A percentile compares a stretch with the other conserved stretches of the same genome.
These are phyloP conservation scores for Fusarium incarnatum DNA, from an alignment of 2,329 filamentous ascomycete species.

Conservation along the genomic window DNA sequence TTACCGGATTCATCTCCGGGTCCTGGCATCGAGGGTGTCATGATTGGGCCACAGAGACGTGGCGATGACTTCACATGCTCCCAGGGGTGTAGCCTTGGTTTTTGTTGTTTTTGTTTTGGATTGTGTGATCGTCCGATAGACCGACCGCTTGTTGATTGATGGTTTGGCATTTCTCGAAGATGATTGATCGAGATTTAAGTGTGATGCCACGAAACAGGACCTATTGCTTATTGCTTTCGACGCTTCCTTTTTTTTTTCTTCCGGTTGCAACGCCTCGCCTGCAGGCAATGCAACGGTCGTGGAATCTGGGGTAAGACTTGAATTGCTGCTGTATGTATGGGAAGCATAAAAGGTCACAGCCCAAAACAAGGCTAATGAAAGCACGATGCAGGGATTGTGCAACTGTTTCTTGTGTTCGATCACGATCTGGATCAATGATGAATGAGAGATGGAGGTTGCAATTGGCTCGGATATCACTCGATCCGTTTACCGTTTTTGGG, in stretches of 20 bases:
- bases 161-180: not conserved
- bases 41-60: conserved; percentile 42
- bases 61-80: conserved; percentile 46
- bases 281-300: conserved; percentile 16
- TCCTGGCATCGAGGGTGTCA: conserved; percentile 17
- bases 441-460: conserved; percentile 14
- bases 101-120: conserved; percentile 20
- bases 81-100: conserved; percentile 21
- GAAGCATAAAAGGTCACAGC: not conserved
- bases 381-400: conserved; percentile 34
- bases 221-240: not conserved
- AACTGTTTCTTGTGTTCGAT: conserved; percentile 19
- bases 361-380: conserved; percentile 21
- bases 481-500: conserved; percentile 15
- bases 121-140: conserved; percentile 15
- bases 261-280: not conserved
- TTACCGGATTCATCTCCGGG: conserved; percentile 40
- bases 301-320: conserved; percentile 37
- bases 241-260: not conserved
- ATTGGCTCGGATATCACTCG: conserved; percentile 29
- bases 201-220: conserved; percentile 1
- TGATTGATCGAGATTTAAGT: not conserved
- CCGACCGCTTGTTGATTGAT: conserved; percentile 24
- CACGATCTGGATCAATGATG: conserved; percentile 37
- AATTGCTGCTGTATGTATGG: not conserved